Evolutionary conservation across 179 eudicot species (phyloP), one percentile per base, ranked within the genome.

Genomic region (Spergularia azorica): DNA sequence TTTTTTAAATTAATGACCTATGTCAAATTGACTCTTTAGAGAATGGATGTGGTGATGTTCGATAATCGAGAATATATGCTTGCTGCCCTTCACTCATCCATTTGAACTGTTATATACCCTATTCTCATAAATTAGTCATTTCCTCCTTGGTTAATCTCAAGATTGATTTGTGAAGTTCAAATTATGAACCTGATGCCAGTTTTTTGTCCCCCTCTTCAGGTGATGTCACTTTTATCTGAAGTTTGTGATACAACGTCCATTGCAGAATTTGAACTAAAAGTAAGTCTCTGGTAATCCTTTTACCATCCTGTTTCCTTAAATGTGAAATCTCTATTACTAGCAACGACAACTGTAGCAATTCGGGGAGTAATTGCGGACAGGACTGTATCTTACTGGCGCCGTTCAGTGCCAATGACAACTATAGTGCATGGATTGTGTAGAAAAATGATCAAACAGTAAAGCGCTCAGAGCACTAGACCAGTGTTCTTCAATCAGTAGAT

Each of bases 231-330:
- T 76, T 79, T 93, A 48, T 82, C 87, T 5, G 84, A 79, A 71
- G 83, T 93, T 63, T 93, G 98, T 67, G 95, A 90, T 77, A 90
- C 92, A 77, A 87, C 88, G 52, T 90, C 96, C 63, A 79, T 93
- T 74, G 95, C 90, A 5, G 96, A 93, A 79, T 75, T 93, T 83
- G 95, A 93, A 75, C 76, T 93, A 55, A 93, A 93, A 79, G 98
- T 91, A 84, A 87, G 94, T 65, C 76, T 70, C 16, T 13, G 38
- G 16, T 67, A 6, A 59, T 46, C 15, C 20, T 72, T 17, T 48
- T 58, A 59, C 61, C 50, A 58, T 77, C 68, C n/a, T 21, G 21
- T 32, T 63, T 10, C 46, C 39, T 13, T 61, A 61, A 39, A 61
- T 20, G 38, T 21, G 36, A 61, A 61, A 61, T 61, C 32, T 59